Base-by-base conservation (phyloP, 352 stramenopile species). In the Globisporangium mamillatum region DNA sequence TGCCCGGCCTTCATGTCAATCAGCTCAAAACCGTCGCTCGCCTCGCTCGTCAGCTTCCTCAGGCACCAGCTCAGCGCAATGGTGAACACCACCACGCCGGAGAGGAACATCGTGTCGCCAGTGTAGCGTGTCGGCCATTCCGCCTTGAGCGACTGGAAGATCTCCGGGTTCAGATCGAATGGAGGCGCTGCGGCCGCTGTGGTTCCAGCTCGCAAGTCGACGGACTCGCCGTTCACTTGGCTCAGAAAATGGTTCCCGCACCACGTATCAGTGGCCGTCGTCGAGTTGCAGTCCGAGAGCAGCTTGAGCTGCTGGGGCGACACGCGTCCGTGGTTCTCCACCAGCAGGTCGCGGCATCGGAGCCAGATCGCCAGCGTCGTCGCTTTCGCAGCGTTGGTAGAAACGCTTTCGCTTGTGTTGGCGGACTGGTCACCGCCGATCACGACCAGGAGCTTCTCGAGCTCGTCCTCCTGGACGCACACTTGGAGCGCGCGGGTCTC, bases 401-500 rank as follows among this genome's bases (percentile, higher is more conserved):
- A n/a, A 18, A 52, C 5, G 18, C 44, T 41, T n/a, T n/a, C 20
- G 54, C 27, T 60, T 20, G 25, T 60, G 10, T 32, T 60, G 27
- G 25, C 22, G 2, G 38, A 36, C 18, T 53, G 32, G 32, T 32
- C 18, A 14, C 64, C 55, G 34, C 58, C 50, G 9, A 73, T 63
- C 46, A 73, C 66, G 9, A 38, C 53, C 53, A 61, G 3, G 1
- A 73, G 68, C 48, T 58, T 63, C 54, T 48, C 24, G 18, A 44
- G 32, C 48, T 63, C 56, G 29, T 63, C 63, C 18, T 55, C 55
- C 4, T 73, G 55, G 18, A 50, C 24, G 36, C 68, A 73, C 5
- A 70, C 27, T 25, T 73, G 61, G 7, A 67, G 66, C 22, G 63
- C 68, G 56, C 57, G 62, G 29, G 66, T 61, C 34, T 73, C 68